Evolutionary conservation across 2,329 filamentous ascomycete species (phyloP), one percentile per base, ranked within the genome.

Genomic region (Dactylonectria macrodidyma): DNA sequence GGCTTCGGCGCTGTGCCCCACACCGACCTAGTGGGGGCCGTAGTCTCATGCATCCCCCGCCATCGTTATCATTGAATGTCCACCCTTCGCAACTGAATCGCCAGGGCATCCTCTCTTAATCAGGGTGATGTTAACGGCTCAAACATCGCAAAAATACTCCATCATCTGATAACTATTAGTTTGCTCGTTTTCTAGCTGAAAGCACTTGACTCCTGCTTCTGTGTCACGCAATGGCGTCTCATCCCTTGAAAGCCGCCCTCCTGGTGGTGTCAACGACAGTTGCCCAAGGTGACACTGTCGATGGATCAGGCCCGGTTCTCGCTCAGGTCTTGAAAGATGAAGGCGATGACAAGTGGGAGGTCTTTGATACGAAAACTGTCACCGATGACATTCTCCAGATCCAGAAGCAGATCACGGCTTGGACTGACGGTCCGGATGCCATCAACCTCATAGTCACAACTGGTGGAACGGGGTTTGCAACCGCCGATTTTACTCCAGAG

Each of bases 251-350:
- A 78, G 92, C 91, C 38, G 93, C 92, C 8, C 91, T 99, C 56
- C 86, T 99, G 61, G 88, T 98, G 72, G 88, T 99, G 46, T 98
- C 96, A 1, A 97, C 97, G 58, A 99, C 96, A 6, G 96, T 95
- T 6, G 90, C 91, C 9, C 87, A 89, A 73, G 92, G 97, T 79
- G 89, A 94, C 0, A 90, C 92, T 3, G 91, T 93, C 1, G 96
- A 99, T 82, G 90, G 90, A 69, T 92, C 93, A 9, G 89, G 89
- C 6, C 84, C 86, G 1, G 85, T 89, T 10, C 86, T 99, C 5
- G 86, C 89, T 55, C 85, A 91, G 59, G 90, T 94, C 14, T 91
- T 99, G 71, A 83, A 86, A 4, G 83, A 86, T 3, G 88, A 93
- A 67, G 92, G 91, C 12, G 87, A 85, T 3, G 89, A 87, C 19